Percentiles rank a stretch among this genome's conserved stretches.
phyloP scores from a whole-genome alignment of 2,329 filamentous ascomycete genomes.

The Thielaviopsis ethacetica region DNA sequence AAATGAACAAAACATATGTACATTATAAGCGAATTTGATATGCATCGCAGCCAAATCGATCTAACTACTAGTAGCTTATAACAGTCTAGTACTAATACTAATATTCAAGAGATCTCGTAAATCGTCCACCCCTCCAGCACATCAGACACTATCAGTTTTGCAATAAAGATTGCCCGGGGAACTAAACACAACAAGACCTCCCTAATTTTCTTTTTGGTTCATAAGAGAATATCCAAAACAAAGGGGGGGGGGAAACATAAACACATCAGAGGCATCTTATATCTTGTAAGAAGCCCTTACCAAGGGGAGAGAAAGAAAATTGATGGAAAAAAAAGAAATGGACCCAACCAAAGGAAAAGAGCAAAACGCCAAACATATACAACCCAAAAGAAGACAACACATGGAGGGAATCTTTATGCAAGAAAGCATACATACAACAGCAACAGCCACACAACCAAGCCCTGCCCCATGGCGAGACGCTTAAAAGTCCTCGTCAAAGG shows the following conservation, averaged over 20 bases:
- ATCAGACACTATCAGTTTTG: neutral
- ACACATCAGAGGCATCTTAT: neutral
- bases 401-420: conserved; percentile 3
- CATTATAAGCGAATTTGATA: neutral
- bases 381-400: conserved; percentile 10
- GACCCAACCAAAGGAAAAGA: conserved; percentile 4
- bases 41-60: neutral
- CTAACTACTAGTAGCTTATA: neutral
- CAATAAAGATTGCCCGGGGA: neutral
- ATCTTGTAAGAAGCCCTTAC: neutral
- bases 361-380: conserved; percentile 15
- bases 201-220: neutral
- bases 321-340: neutral
- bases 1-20: neutral
- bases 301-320: neutral
- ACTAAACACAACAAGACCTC: neutral
- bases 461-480: conserved; percentile 17
- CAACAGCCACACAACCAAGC: conserved; percentile 3
- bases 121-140: neutral
- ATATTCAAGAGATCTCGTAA: neutral
- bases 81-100: neutral
- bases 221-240: neutral
- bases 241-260: neutral
- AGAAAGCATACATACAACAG: neutral
- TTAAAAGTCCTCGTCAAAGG: conserved; percentile 95